phyloP scores from a whole-genome alignment of 148 eudicot genomes.

The Heliosperma pusillum region DNA sequence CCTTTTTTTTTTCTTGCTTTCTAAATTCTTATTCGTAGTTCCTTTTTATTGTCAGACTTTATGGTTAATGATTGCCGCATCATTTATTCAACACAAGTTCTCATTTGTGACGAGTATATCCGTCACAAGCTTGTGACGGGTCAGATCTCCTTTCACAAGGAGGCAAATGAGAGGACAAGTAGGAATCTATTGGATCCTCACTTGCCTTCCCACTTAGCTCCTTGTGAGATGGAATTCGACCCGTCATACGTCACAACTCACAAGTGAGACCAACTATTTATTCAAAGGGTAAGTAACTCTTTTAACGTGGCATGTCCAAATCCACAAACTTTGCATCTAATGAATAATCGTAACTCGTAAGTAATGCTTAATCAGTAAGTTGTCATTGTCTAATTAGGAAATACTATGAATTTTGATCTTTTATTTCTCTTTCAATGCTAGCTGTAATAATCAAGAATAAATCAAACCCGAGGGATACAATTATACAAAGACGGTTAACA shows the following conservation, averaged over 20 bases:
- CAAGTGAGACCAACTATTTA: no score
- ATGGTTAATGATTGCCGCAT: not conserved
- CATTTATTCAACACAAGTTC: no score
- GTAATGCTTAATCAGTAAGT: not conserved
- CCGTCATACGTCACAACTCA: no score
- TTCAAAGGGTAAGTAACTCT: not conserved
- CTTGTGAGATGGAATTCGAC: no score
- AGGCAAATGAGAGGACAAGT: no score
- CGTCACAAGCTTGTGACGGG: no score
- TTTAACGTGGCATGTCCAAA: conserved; percentile 2
- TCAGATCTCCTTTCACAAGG: no score
- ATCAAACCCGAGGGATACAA: not conserved
- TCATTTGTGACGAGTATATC: no score
- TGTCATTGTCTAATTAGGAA: not conserved
- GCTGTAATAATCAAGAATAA: not conserved
- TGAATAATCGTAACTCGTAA: not conserved
- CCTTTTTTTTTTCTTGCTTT: not conserved
- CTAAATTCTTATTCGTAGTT: conserved; percentile 4
- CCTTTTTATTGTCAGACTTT: not conserved
- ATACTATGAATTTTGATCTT: not conserved
- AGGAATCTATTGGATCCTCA: no score
- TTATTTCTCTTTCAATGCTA: not conserved
- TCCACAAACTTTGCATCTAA: conserved; percentile 12
- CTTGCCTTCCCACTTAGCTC: no score
- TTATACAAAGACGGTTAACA: no score